Conservation (phyloP, 495 filamentous ascomycete genomes). For the Aspergillus homomorphus region DNA sequence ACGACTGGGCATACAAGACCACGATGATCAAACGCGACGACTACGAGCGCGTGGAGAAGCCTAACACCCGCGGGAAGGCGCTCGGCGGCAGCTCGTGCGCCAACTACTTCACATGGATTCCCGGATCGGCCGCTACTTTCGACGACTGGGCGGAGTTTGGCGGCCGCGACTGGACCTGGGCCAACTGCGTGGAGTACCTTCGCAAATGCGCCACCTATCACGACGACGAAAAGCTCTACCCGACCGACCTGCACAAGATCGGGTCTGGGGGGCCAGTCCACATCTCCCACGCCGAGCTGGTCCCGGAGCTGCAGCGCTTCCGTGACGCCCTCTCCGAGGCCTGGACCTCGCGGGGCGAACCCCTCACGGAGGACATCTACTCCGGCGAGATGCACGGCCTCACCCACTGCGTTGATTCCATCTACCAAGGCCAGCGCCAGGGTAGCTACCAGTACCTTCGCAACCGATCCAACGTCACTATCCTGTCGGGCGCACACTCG, state of each 20-base stretch:
- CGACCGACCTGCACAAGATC: constrained; percentile 44
- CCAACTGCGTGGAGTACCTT: constrained; percentile 47
- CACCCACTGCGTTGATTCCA: constrained; percentile 52
- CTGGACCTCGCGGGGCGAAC: constrained; percentile 53
- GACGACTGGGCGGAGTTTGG: constrained; percentile 58
- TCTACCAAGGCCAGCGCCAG: constrained; percentile 56
- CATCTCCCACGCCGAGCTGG: constrained; percentile 53
- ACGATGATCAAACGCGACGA: constrained; percentile 60
- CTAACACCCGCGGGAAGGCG: constrained; percentile 54
- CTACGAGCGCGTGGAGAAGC: constrained; percentile 61
- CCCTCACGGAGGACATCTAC: constrained; percentile 53
- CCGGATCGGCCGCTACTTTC: constrained; percentile 52
- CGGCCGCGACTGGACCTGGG: constrained; percentile 57
- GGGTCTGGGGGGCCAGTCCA: constrained; percentile 50
- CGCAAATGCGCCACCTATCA: constrained; percentile 57
- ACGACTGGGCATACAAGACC: constrained; percentile 64
- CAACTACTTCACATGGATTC: constrained; percentile 60
- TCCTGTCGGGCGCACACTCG: constrained; percentile 46
- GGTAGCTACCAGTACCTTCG: constrained; percentile 50
- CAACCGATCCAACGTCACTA: constrained; percentile 54
- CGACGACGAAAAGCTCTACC: constrained; percentile 43
- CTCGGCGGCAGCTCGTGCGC: constrained; percentile 51
- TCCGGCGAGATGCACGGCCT: constrained; percentile 56
- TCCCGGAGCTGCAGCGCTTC: constrained; percentile 53
- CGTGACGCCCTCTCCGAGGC: constrained; percentile 54